phyloP scores from a whole-genome alignment of 768 basidiomycete genomes.

The Xanthoconium purpureum region DNA sequence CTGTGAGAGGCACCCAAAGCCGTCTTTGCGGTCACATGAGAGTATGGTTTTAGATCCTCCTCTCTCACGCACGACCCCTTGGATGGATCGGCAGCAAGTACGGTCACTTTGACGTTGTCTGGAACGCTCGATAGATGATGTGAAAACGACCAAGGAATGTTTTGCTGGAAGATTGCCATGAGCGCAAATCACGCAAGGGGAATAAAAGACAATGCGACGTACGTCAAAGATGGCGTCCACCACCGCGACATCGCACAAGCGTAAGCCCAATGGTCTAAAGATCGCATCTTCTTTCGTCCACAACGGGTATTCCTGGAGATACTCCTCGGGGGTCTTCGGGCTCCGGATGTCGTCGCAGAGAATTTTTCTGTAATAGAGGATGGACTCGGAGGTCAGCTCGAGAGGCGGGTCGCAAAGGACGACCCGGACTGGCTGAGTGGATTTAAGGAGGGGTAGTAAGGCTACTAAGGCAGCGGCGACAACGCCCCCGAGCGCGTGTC shows the following conservation, averaged over 20 bases:
- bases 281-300: not conserved
- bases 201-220: not conserved
- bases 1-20: constrained; percentile 10
- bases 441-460: constrained; percentile 15
- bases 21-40: not conserved
- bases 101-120: constrained; percentile 4
- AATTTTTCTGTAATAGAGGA: not conserved
- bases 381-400: not conserved
- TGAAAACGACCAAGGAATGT: constrained; percentile 16
- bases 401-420: constrained; percentile 23
- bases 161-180: constrained; percentile 12
- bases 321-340: not conserved
- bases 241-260: constrained; percentile 1
- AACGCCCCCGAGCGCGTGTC: constrained; percentile 20
- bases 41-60: constrained; percentile 1
- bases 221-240: constrained; percentile 8
- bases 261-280: not conserved
- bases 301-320: not conserved
- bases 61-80: not conserved
- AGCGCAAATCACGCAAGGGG: not conserved
- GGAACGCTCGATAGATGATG: constrained; percentile 4
- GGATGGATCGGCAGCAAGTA: not conserved
- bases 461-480: constrained; percentile 10
- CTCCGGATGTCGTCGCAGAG: not conserved
- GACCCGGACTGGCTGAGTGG: constrained; percentile 3